These are phyloP conservation scores for Ophiostoma ulmi DNA, from an alignment of 2,329 filamentous ascomycete genomes.

Conservation along the genomic window DNA sequence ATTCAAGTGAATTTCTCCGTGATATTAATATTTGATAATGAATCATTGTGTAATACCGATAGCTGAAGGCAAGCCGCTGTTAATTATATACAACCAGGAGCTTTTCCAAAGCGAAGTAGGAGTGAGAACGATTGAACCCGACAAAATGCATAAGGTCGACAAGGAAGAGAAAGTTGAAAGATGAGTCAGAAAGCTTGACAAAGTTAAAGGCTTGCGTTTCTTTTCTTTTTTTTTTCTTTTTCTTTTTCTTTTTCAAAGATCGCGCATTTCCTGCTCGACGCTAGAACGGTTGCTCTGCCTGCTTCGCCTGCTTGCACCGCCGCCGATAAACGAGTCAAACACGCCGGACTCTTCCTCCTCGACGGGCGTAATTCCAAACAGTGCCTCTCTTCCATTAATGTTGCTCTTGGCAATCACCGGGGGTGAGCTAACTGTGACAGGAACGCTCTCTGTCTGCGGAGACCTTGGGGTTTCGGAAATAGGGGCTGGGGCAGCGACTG, in stretches of 20 bases:
- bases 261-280: conserved; percentile 27
- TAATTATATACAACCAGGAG: neutral
- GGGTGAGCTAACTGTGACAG: neutral
- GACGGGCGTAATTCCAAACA: conserved; percentile 20
- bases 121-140: neutral
- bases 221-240: too few relatives aligned
- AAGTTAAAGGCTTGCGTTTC: too few relatives aligned
- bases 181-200: too few relatives aligned
- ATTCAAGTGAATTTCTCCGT: too few relatives aligned
- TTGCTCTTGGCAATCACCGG: conserved; percentile 15
- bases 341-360: conserved; percentile 11
- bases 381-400: conserved; percentile 20
- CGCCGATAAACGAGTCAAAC: conserved; percentile 22
- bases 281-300: conserved; percentile 18
- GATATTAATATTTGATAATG: neutral
- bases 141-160: neutral
- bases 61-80: neutral
- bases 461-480: neutral
- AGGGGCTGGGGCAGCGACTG: neutral
- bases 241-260: conserved; percentile 16
- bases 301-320: conserved; percentile 12
- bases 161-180: neutral
- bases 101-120: neutral
- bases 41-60: neutral
- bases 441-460: neutral